Conservation (phyloP, 805 yeast species). For the Nakazawaea wickerhamii region DNA sequence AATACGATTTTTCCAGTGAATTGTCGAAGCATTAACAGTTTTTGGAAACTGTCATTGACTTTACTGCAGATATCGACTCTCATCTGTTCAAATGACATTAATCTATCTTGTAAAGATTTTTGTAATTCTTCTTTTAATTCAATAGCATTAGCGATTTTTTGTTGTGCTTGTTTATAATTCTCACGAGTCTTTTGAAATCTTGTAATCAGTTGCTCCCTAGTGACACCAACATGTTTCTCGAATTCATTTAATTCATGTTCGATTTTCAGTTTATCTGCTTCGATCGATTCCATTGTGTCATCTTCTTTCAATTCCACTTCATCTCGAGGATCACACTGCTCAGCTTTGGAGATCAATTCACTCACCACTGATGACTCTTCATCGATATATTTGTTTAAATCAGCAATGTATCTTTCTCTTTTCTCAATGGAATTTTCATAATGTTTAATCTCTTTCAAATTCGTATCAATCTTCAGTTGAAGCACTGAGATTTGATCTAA, state of each 20-base stretch:
- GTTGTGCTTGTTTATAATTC: slow-evolving; percentile 36
- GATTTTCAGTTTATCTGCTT: slow-evolving; percentile 40
- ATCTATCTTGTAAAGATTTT: slow-evolving; percentile 37
- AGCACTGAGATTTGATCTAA: slow-evolving; percentile 13
- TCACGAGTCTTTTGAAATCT: slow-evolving; percentile 40
- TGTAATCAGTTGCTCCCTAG: slow-evolving; percentile 49
- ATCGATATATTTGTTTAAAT: slow-evolving; percentile 24
- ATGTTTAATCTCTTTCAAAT: slow-evolving; percentile 16
- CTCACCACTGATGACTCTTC: slow-evolving; percentile 14
- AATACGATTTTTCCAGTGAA: slow-evolving; percentile 70
- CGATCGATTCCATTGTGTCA: slow-evolving; percentile 43
- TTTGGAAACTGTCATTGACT: slow-evolving; percentile 52
- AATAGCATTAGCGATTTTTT: slow-evolving; percentile 30
- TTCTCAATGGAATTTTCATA: slow-evolving; percentile 19
- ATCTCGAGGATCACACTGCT: slow-evolving; percentile 40
- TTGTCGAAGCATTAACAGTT: slow-evolving; percentile 58
- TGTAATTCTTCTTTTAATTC: slow-evolving; percentile 24
- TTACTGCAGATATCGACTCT: slow-evolving; percentile 36
- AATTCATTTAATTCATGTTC: slow-evolving; percentile 43
- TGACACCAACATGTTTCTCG: slow-evolving; percentile 47
- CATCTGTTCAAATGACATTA: slow-evolving; percentile 35
- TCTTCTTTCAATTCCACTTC: slow-evolving; percentile 35
- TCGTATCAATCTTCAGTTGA: slow-evolving; percentile 18
- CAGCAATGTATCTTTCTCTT: slow-evolving; percentile 22
- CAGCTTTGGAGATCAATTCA: slow-evolving; percentile 25